Evolutionary conservation across 2,329 filamentous ascomycete species (phyloP).

Genomic region (Pestalotiopsis sp.): DNA sequence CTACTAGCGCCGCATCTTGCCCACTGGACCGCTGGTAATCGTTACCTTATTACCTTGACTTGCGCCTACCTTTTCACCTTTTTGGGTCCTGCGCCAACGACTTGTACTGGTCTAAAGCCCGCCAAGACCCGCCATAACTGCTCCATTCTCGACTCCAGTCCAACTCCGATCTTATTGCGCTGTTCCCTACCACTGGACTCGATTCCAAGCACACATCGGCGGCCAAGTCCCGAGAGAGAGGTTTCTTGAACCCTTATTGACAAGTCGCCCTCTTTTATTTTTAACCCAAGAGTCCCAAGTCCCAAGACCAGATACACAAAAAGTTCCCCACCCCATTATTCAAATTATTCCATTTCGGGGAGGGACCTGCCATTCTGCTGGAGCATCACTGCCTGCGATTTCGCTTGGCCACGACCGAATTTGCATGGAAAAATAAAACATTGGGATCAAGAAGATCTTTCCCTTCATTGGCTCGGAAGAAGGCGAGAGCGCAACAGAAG

Average conservation of each 20-base stretch:
- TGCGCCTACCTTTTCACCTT: neutral
- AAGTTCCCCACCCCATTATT: slow-evolving; percentile 25
- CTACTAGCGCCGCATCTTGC: neutral
- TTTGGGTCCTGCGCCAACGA: neutral
- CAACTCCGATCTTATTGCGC: slow-evolving; percentile 1
- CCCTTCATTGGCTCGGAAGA: neutral
- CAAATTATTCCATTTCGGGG: slow-evolving; percentile 16
- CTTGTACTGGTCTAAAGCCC: neutral
- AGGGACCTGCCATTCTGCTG: slow-evolving; percentile 12
- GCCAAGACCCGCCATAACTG: slow-evolving; percentile 1
- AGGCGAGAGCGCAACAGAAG: neutral
- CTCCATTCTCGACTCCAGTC: slow-evolving; percentile 8
- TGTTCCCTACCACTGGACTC: slow-evolving; percentile 13
- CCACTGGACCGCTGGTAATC: neutral
- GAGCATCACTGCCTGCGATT: neutral
- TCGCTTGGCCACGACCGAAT: neutral
- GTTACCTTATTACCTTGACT: neutral
- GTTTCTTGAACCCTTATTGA: slow-evolving; percentile 7
- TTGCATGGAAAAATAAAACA: neutral
- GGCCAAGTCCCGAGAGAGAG: slow-evolving; percentile 11
- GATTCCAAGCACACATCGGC: neutral
- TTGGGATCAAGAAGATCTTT: neutral
- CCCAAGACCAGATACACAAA: neutral
- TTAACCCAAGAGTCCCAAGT: neutral
- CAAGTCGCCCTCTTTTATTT: neutral